Percentiles rank a stretch among this genome's conserved stretches.
These are phyloP conservation scores for Neofusicoccum cordaticola DNA, from an alignment of 2,329 filamentous ascomycete genomes.

Conservation along the genomic window DNA sequence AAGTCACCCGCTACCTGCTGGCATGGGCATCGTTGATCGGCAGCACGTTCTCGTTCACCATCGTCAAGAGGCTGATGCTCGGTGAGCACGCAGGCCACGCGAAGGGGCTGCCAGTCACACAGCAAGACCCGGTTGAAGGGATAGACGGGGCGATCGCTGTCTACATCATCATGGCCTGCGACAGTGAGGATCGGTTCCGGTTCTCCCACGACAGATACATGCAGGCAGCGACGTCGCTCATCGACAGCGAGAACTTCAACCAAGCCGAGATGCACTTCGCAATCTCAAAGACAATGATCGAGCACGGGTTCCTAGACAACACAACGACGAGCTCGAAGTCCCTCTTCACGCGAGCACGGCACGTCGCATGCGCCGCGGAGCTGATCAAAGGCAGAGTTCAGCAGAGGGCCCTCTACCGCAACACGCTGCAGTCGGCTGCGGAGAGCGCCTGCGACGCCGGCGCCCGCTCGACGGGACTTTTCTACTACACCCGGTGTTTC, in stretches of 20 bases:
- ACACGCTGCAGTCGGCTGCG: slow-evolving; percentile 75
- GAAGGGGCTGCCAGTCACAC: slow-evolving; percentile 49
- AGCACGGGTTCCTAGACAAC: slow-evolving; percentile 60
- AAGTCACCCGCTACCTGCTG: slow-evolving; percentile 72
- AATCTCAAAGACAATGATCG: slow-evolving; percentile 77
- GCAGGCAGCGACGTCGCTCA: slow-evolving; percentile 59
- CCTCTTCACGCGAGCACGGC: slow-evolving; percentile 72
- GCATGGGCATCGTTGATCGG: slow-evolving; percentile 85
- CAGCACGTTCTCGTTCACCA: slow-evolving; percentile 76
- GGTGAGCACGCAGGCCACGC: slow-evolving; percentile 57
- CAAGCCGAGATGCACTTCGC: slow-evolving; percentile 84
- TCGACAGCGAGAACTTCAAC: slow-evolving; percentile 63
- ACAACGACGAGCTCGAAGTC: slow-evolving; percentile 49
- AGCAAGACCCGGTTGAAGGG: slow-evolving; percentile 70
- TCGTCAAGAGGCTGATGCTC: slow-evolving; percentile 73
- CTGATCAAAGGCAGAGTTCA: slow-evolving; percentile 67
- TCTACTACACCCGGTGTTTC: slow-evolving; percentile 76
- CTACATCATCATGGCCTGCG: slow-evolving; percentile 77
- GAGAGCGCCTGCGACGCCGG: slow-evolving; percentile 77
- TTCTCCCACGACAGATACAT: slow-evolving; percentile 89
- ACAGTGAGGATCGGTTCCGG: slow-evolving; percentile 79
- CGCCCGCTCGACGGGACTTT: slow-evolving; percentile 75
- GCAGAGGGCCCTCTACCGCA: slow-evolving; percentile 65
- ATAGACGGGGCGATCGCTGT: slow-evolving; percentile 78
- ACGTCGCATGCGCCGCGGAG: slow-evolving; percentile 74